Base-by-base conservation (phyloP, 805 yeast genomes). In the Wickerhamomyces alni region DNA sequence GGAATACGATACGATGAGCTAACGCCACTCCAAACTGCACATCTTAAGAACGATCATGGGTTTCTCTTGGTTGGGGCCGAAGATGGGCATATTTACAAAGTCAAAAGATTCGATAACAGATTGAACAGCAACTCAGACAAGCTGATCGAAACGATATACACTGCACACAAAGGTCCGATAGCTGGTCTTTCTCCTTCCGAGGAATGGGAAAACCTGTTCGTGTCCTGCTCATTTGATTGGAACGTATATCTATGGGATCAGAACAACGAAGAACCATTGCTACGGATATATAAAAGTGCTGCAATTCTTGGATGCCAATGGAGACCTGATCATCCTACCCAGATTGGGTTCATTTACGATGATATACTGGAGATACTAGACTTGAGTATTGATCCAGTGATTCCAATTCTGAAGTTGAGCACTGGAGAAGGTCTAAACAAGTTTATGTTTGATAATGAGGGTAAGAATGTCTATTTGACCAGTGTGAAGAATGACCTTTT, bases 201-300 rank as follows among this genome's bases (percentile, higher is more conserved):
- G 6, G 53, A 43, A 27, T 51, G 48, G 30, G 40, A 49, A 8
- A 37, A 42, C 15, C 37, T 57, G 9, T 58, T 62, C 30, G 15
- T 61, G 1, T 43, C 61, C 0, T 41, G 55, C 28, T 56, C 64
- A 0, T 47, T 57, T 43, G 67, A 63, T 31, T 62, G 64, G 61
- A 51, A 48, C 17, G 50, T 59, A 8, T 44, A 37, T 17, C 25
- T 61, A 7, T 60, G 63, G 63, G 56, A 52, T 25, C 24, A 45
- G 4, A 40, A 43, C 17, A 12, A 34, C 1, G 50, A 43, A 1
- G 38, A 39, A 2, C 59, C 62, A 3, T 8, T 56, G 2, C 24
- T 52, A 19, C 43, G 43, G 4, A 41, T 61, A 3, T 50, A 52
- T 33, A 51, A 57, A 17, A 50, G 51, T 6, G 54, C 46, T 33